Conservation (phyloP, 208 protist species). For the Porcisia deanei region DNA sequence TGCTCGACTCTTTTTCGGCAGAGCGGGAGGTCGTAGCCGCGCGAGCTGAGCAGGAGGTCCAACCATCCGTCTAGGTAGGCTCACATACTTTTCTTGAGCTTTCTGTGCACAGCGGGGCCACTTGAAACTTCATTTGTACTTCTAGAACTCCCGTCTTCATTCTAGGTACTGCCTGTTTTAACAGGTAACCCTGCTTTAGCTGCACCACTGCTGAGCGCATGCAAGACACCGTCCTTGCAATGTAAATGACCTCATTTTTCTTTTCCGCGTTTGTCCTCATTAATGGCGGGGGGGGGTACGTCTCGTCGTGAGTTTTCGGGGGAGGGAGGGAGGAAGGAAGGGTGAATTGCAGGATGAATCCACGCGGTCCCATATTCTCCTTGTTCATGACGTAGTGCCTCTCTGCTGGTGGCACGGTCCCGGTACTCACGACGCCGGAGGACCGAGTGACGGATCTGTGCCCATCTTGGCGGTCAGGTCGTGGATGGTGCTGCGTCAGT, state of each 20-base stretch:
- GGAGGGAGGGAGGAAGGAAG: no score
- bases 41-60: constrained; percentile 8
- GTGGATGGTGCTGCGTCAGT: neutral
- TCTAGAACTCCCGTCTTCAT: neutral
- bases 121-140: neutral
- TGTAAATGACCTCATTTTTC: neutral
- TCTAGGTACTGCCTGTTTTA: neutral
- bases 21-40: constrained; percentile 26
- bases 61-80: neutral
- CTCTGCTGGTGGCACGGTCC: neutral
- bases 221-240: neutral
- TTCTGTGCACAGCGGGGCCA: neutral
- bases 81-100: neutral
- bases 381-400: neutral
- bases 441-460: neutral
- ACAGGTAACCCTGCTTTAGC: no score
- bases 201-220: neutral
- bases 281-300: neutral
- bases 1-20: constrained; percentile 30
- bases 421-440: neutral
- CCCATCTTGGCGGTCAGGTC: neutral
- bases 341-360: neutral
- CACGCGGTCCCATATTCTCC: neutral
- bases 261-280: neutral
- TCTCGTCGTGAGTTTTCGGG: neutral